phyloP scores from a whole-genome alignment of 306 rosid species.

The Trifolium subterraneum region DNA sequence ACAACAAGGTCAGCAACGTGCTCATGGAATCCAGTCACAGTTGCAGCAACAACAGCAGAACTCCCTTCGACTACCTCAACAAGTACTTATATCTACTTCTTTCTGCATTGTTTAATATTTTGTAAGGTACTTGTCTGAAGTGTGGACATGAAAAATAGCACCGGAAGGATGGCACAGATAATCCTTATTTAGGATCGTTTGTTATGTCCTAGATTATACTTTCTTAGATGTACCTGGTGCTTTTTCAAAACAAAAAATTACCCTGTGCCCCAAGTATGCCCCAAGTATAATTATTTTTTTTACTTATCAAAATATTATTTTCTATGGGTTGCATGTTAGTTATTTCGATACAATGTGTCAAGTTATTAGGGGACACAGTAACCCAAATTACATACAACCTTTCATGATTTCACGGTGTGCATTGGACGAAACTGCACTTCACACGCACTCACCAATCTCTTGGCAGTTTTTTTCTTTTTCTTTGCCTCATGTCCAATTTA shows the following conservation, averaged over 20 bases:
- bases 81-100: conserved; percentile 55
- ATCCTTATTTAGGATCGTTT: conserved; percentile 20
- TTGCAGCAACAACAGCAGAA: conserved; percentile 69
- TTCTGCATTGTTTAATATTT: conserved; percentile 35
- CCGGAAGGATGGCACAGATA: background rate
- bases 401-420: conserved; percentile 26
- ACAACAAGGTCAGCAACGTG: conserved; percentile 70
- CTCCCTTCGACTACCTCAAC: conserved; percentile 68
- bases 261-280: conserved; percentile 25
- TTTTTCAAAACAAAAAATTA: conserved; percentile 20
- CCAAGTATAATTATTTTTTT: conserved; percentile 1
- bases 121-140: conserved; percentile 20
- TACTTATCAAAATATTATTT: background rate
- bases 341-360: conserved; percentile 13
- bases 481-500: background rate
- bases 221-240: conserved; percentile 12
- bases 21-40: conserved; percentile 69
- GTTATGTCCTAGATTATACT: conserved; percentile 7
- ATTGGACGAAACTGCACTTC: conserved; percentile 5
- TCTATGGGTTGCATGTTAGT: background rate
- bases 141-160: conserved; percentile 18
- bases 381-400: conserved; percentile 3
- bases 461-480: background rate
- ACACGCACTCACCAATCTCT: background rate
- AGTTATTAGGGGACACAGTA: background rate